These are phyloP conservation scores for Fragilaria crotonensis DNA, from an alignment of 108 stramenopile species.

Conservation along the genomic window DNA sequence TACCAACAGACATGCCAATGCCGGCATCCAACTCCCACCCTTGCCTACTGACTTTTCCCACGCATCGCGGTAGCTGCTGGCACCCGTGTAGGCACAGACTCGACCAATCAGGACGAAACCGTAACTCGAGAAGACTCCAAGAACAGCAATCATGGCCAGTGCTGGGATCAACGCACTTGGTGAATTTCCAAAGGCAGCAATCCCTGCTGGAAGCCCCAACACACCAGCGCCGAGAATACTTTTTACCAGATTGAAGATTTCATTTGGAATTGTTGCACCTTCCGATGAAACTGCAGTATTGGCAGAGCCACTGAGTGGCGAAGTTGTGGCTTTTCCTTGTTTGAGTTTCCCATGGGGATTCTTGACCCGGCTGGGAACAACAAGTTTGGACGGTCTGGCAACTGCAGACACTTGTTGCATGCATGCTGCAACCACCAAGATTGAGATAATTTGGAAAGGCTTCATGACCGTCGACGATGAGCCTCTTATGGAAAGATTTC, in stretches of 20 bases:
- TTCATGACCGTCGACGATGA: too few species aligned
- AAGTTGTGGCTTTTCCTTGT: too few species aligned
- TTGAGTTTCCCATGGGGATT: too few species aligned
- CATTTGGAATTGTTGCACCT: constrained; percentile 20
- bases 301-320: too few species aligned
- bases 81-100: constrained; percentile 2
- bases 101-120: constrained; percentile 56
- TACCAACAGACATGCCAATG: not conserved
- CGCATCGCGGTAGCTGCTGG: constrained; percentile 48
- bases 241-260: constrained; percentile 89
- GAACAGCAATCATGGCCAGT: constrained; percentile 44
- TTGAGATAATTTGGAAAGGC: too few species aligned
- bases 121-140: constrained; percentile 68
- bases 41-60: constrained; percentile 62
- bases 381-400: too few species aligned
- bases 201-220: constrained; percentile 84
- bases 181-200: constrained; percentile 85
- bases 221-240: constrained; percentile 89
- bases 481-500: too few species aligned
- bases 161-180: constrained; percentile 85
- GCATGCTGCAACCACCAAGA: too few species aligned
- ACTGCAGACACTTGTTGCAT: too few species aligned
- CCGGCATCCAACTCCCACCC: constrained; percentile 62
- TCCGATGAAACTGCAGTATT: too few species aligned
- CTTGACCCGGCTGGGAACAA: too few species aligned